phyloP scores from a whole-genome alignment of 1,284 basidiomycete genomes.

The Microbotryomycetes sp. region DNA sequence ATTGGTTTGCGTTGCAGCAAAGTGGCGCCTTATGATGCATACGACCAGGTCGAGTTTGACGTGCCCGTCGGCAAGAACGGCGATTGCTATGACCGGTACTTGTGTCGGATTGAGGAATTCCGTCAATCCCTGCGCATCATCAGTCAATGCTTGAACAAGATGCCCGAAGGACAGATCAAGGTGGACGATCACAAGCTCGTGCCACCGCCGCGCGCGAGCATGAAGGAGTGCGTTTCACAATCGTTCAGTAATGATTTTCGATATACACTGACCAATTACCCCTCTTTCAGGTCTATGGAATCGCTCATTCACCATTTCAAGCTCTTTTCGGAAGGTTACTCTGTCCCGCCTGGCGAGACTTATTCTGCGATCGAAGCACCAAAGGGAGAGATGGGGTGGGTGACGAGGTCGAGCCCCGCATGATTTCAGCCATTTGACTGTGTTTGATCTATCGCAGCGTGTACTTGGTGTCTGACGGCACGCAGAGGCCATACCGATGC shows the following conservation, averaged over 20 bases:
- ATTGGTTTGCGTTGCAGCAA: conserved; percentile 46
- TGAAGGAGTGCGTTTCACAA: conserved; percentile 93
- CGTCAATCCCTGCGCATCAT: conserved; percentile 88
- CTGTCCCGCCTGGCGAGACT: conserved; percentile 94
- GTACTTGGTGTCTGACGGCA: conserved; percentile 87
- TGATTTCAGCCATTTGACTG: no score
- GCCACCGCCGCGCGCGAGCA: conserved; percentile 90
- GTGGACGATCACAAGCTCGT: conserved; percentile 97
- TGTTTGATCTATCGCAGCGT: conserved; percentile 44
- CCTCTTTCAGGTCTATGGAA: conserved; percentile 41
- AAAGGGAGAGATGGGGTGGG: conserved; percentile 81
- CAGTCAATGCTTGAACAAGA: conserved; percentile 89
- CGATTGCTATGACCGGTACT: conserved; percentile 90
- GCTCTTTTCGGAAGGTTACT: conserved; percentile 89
- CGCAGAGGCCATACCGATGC: conserved; percentile 87
- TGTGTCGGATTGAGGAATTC: conserved; percentile 98
- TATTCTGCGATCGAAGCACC: conserved; percentile 97
- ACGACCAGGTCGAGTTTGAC: conserved; percentile 97
- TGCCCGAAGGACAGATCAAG: conserved; percentile 86
- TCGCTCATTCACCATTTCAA: conserved; percentile 98
- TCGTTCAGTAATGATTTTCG: not conserved
- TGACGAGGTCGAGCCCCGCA: not conserved
- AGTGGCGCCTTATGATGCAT: conserved; percentile 90
- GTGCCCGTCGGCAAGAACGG: conserved; percentile 93
- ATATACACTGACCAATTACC: not conserved